These are phyloP conservation scores for Fomitopsis pinicola DNA, from an alignment of 1,284 basidiomycete species.

Conservation along the genomic window DNA sequence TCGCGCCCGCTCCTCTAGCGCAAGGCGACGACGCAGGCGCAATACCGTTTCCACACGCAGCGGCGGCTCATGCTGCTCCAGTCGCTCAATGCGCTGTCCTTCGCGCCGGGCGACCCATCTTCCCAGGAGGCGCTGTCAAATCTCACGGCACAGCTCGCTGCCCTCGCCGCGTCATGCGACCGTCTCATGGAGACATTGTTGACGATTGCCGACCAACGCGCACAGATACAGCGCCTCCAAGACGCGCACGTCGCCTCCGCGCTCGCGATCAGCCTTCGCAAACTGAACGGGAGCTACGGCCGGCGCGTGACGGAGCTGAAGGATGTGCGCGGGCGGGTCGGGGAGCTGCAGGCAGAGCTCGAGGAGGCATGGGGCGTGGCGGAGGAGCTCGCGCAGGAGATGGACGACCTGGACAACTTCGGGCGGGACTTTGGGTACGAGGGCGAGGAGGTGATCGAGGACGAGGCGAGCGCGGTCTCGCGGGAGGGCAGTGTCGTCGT, in stretches of 20 bases:
- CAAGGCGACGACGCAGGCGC: slow-evolving; percentile 45
- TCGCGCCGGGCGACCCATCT: slow-evolving; percentile 15
- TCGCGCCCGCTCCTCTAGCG: slow-evolving; percentile 7
- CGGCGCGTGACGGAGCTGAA: slow-evolving; percentile 55
- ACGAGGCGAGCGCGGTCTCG: slow-evolving; percentile 32
- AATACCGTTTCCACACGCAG: slow-evolving; percentile 66
- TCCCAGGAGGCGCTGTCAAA: slow-evolving; percentile 25
- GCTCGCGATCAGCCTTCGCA: slow-evolving; percentile 69
- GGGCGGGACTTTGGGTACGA: slow-evolving; percentile 21
- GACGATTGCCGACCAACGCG: slow-evolving; percentile 53
- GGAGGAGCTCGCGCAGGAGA: slow-evolving; percentile 63
- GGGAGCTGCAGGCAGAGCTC: slow-evolving; percentile 61
- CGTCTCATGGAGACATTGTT: slow-evolving; percentile 52
- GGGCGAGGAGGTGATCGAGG: slow-evolving; percentile 29
- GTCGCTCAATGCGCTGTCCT: slow-evolving; percentile 39
- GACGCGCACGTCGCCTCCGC: slow-evolving; percentile 70
- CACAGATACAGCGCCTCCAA: slow-evolving; percentile 54
- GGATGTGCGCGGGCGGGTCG: slow-evolving; percentile 41
- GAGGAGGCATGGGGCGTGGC: slow-evolving; percentile 79
- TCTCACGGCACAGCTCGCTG: slow-evolving; percentile 54
- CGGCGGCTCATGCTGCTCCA: slow-evolving; percentile 69
- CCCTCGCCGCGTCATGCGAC: slow-evolving; percentile 58
- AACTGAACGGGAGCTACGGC: slow-evolving; percentile 70
- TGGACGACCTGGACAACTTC: slow-evolving; percentile 48
- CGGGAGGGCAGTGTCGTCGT: slow-evolving; percentile 21